These are phyloP conservation scores for Candida yuanshanica DNA, from an alignment of 805 yeast species.

Conservation along the genomic window DNA sequence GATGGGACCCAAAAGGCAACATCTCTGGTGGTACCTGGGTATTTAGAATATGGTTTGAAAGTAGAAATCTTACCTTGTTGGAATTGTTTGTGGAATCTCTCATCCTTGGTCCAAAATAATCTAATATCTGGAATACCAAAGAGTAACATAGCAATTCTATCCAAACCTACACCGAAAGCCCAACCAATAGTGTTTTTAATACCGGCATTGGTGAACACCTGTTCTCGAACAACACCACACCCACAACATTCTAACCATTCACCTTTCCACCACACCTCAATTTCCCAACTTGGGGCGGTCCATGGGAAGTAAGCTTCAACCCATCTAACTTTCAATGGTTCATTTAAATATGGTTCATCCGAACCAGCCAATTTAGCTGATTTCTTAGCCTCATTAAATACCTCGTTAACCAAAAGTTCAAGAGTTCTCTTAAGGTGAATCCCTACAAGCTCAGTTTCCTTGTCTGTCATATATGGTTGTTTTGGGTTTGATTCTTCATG, in stretches of 20 bases:
- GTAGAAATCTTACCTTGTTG: conserved; percentile 54
- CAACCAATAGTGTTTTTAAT: conserved; percentile 71
- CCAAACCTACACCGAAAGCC: conserved; percentile 97
- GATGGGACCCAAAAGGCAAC: conserved; percentile 85
- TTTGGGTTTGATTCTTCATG: conserved; percentile 63
- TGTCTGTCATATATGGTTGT: conserved; percentile 67
- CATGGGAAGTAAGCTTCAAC: conserved; percentile 94
- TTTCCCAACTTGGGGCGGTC: conserved; percentile 98
- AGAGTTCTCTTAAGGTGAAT: conserved; percentile 80
- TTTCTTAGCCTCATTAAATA: conserved; percentile 65
- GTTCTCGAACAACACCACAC: conserved; percentile 82
- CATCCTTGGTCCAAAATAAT: conserved; percentile 84
- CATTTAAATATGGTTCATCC: conserved; percentile 52
- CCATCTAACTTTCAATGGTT: conserved; percentile 88
- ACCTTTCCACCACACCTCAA: conserved; percentile 98
- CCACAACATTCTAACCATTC: conserved; percentile 98
- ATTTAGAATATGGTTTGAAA: conserved; percentile 85
- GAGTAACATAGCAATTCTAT: conserved; percentile 90
- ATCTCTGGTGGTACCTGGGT: conserved; percentile 82
- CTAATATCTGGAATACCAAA: conserved; percentile 96
- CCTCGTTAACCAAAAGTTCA: conserved; percentile 76
- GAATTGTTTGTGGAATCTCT: conserved; percentile 73
- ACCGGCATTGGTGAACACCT: conserved; percentile 71
- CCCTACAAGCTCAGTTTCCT: conserved; percentile 64
- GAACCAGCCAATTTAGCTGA: conserved; percentile 59